Base-by-base conservation (phyloP, 2,329 filamentous ascomycete species). In the Plectosphaerella cucumerina region DNA sequence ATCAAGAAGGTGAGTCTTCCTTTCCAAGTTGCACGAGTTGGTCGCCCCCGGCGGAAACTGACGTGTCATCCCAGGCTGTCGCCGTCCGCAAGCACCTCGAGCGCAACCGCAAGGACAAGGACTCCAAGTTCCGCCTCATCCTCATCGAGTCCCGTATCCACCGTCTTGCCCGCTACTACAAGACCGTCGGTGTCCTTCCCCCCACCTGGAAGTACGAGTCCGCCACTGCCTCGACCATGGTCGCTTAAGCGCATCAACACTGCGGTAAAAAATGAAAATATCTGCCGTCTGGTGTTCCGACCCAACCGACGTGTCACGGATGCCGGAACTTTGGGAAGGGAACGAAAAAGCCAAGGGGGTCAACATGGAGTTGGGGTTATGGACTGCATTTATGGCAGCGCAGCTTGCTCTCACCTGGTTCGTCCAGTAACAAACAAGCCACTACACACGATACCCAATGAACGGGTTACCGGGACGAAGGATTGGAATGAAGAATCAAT, bases 111-210 rank as follows among this genome's bases (percentile, higher is more conserved):
- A 99, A 99, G 87, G 94, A 99, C 85, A 96, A 91, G 84, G 94
- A 99, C 85, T 90, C 87, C 84, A 99, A 99, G 85, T 99, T 99
- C 90, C 93, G 94, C 73, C 90, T 99, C 63, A 99, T 99, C 93
- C 89, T 99, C 67, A 96, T 99, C 80, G 94, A 99, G 85, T 97
- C 94, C 74, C 90, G 95, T 80, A 97, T 99, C 79, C 94, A 99
- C 89, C 93, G 94, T 82, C 89, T 99, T 65, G 94, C 91, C 72
- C 89, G 94, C 67, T 97, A 97, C 89, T 99, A 97, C 90, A 97
- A 97, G 89, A 93, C 91, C 74, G 93, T 86, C 70, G 84, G 83
- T 73, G 82, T 86, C 69, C 81, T 87, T 58, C 82, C 93, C 69
- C 93, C 93, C 65, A 97, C 90, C 80, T 97, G 93, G 93, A 92